Evolutionary conservation across 345 rosid species (phyloP), one percentile per base, ranked within the genome.

Genomic region (Melaleuca alternifolia): DNA sequence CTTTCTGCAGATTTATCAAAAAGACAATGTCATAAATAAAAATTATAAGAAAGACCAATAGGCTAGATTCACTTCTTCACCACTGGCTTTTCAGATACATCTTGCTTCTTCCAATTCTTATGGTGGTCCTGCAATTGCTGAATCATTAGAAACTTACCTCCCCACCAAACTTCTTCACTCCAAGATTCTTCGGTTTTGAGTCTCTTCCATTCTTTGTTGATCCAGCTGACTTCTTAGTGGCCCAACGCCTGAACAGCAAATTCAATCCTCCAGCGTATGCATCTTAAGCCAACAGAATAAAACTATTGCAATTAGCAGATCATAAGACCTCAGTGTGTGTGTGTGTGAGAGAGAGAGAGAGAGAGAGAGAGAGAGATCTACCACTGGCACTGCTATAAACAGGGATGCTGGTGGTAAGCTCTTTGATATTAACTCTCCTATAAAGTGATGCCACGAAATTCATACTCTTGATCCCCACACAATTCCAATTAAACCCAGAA

Each of bases 121-220:
- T 54, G 11, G 26, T 54, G 59, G 26, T 54, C 59, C 57, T 54
- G 59, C 59, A 71, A 20, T 71, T 33, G 79, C 13, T 33, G 46
- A 33, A 71, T 71, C 79, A 33, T 37, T 33, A 33, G 48, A 33
- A 10, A 33, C 79, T 71, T 15, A 94, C 99, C 97, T 96, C 98
- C 28, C 99, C 99, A 59, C 99, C 98, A 44, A 93, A 97, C 76
- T 97, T 96, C 95, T 96, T 96, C 51, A 96, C 98, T 11, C 98
- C 99, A 30, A 97, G 98, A 86, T 93, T 89, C 94, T 95, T 95
- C 54, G 99, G 99, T 71, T 93, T 92, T 3, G 99, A 97, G 91
- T 97, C 98, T 44, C 99, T 91, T 76, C 99, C 99, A 9, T 97
- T 97, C 94, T 97, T 96, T 2, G 99, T 94, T 54, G 99, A 96